These are phyloP conservation scores for Hypoxylon sp. DNA, from an alignment of 2,329 filamentous ascomycete species.

Conservation along the genomic window DNA sequence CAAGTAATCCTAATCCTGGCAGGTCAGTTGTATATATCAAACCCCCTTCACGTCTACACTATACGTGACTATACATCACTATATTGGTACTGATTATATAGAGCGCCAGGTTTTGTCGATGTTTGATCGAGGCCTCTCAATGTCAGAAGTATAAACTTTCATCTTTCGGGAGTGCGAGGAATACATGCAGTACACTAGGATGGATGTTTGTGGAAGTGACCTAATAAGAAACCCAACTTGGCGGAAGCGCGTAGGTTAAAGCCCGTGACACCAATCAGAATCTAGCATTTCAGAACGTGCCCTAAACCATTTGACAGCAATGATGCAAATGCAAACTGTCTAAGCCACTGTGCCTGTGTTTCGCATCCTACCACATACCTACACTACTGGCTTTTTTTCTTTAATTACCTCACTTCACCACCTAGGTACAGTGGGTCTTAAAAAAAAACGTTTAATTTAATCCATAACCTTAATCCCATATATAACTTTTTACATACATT, in stretches of 20 bases:
- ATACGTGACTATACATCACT: too few species aligned
- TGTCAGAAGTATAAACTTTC: not conserved
- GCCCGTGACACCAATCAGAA: slow-evolving; percentile 28
- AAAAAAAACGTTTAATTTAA: too few species aligned
- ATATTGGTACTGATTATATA: not conserved
- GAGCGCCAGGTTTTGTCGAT: not conserved
- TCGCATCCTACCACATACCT: slow-evolving; percentile 13
- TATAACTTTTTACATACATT: too few species aligned
- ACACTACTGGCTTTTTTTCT: not conserved
- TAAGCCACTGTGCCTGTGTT: slow-evolving; percentile 14
- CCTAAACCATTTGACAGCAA: slow-evolving; percentile 28
- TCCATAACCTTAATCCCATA: too few species aligned
- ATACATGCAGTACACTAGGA: slow-evolving; percentile 3
- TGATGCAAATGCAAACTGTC: not conserved
- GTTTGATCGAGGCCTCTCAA: not conserved
- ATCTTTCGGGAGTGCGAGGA: slow-evolving; percentile 9
- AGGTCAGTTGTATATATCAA: not conserved
- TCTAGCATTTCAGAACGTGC: slow-evolving; percentile 29
- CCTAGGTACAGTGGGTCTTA: too few species aligned
- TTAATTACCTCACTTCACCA: slow-evolving; percentile 5
- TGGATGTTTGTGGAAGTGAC: slow-evolving; percentile 18
- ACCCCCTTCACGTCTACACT: not conserved
- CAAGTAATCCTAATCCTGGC: slow-evolving; percentile 2
- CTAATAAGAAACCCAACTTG: slow-evolving; percentile 31
- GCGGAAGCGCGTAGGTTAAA: slow-evolving; percentile 11